Base-by-base conservation (phyloP, 2,329 filamentous ascomycete genomes). In the Penicillium sp. region DNA sequence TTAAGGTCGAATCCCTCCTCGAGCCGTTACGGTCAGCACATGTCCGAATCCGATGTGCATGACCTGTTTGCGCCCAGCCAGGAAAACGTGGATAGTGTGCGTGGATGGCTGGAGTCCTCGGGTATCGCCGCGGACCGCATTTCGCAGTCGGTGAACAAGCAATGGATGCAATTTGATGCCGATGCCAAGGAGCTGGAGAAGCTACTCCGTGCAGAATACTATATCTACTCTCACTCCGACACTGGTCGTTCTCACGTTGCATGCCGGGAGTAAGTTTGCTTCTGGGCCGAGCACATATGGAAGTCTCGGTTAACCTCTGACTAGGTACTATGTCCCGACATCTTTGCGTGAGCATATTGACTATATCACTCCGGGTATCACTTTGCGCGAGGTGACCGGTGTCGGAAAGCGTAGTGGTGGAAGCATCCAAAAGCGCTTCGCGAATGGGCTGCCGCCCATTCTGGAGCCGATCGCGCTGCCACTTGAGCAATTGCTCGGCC, bases 141-240 rank as follows among this genome's bases (percentile, higher is more conserved):
- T 28, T 56, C 56, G 1, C 63, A 63, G 15, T 66, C 66, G 1
- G 46, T 50, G 24, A 68, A 68, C 48, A 64, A 64, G 39, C 65
- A 68, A 39, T 75, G 72, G 72, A 60, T 75, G 3, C 66, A 69
- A 10, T 74, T 76, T 47, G 65, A 72, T 23, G 66, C 68, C 0
- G 60, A 65, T 1, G 65, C 69, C 2, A 56, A 60, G 10, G 69
- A 72, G 40, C 61, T 70, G 3, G 72, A 75, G 49, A 48, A 52
- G 3, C 55, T 76, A 25, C 59, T 75, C 5, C 61, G 63, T 28
- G 67, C 72, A 0, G 56, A 72, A 41, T 75, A 73, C 56, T 67
- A 66, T 39, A 45, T 71, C 15, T 73, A 72, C 53, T 63, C 65
- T 5, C 64, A 71, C 47, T 54, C 60, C 25, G 57, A 62, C 13